Evolutionary conservation across 202 grass and related monocot genomes (phyloP).

Genomic region (Alloteropsis angusta): DNA sequence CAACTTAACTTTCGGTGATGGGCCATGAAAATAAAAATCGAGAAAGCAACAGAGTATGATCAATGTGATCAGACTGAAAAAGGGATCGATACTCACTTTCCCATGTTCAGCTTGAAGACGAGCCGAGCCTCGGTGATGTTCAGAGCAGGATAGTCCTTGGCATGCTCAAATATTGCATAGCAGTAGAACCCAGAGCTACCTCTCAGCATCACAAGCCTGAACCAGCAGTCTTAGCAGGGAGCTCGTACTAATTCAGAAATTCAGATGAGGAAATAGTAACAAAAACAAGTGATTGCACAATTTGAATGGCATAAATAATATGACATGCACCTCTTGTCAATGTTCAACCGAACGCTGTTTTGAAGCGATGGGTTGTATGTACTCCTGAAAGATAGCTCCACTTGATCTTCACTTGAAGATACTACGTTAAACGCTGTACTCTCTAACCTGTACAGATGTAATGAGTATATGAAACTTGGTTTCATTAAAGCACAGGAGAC

Average conservation of each 20-base stretch:
- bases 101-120: constrained; percentile 55
- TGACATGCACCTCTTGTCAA: constrained; percentile 34
- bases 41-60: neutral
- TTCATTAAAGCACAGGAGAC: neutral
- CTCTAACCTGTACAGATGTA: neutral
- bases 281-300: neutral
- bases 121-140: constrained; percentile 40
- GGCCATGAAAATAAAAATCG: neutral
- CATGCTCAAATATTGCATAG: constrained; percentile 60
- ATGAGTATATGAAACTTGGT: neutral
- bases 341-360: constrained; percentile 12
- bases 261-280: neutral
- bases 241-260: neutral
- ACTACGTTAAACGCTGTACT: constrained; percentile 37
- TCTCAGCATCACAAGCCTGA: constrained; percentile 51
- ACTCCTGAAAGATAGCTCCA: constrained; percentile 56
- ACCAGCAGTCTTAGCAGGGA: neutral
- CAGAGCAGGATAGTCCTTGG: constrained; percentile 22
- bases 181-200: constrained; percentile 76
- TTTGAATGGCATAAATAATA: neutral
- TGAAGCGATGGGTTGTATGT: constrained; percentile 24
- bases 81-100: constrained; percentile 16
- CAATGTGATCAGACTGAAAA: neutral
- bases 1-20: neutral
- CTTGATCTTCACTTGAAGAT: constrained; percentile 26